Percentiles rank a stretch among this genome's conserved stretches.
phyloP scores from a whole-genome alignment of 768 basidiomycete species.

The Podaxis sp. region DNA sequence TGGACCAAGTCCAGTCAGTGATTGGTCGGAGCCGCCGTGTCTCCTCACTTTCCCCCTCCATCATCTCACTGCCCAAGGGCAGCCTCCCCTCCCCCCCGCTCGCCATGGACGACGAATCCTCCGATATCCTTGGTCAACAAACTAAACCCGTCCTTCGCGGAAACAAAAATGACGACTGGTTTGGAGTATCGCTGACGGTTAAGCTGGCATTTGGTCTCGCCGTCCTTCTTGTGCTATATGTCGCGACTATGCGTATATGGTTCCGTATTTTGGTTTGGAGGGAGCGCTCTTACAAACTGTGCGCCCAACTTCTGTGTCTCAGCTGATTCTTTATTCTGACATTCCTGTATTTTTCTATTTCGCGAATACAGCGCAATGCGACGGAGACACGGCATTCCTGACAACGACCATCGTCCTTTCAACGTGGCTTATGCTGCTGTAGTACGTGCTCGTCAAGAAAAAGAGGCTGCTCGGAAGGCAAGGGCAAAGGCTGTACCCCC shows the following conservation, averaged over 20 bases:
- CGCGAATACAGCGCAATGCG: conserved; percentile 52
- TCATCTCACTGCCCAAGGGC: conserved; percentile 28
- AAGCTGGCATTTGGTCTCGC: conserved; percentile 31
- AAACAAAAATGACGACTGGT: conserved; percentile 21
- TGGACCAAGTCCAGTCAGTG: conserved; percentile 25
- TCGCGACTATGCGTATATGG: conserved; percentile 35
- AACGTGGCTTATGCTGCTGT: conserved; percentile 84
- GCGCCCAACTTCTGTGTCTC: conserved; percentile 18
- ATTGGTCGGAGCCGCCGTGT: conserved; percentile 24
- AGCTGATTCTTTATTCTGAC: neutral
- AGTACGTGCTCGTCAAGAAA: conserved; percentile 49
- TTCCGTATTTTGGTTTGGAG: conserved; percentile 49
- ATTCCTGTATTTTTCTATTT: conserved; percentile 6
- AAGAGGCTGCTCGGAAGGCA: conserved; percentile 31
- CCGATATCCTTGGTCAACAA: conserved; percentile 68
- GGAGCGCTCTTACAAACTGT: conserved; percentile 66
- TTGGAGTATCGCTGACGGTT: conserved; percentile 36
- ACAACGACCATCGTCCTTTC: conserved; percentile 78
- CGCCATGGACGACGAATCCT: conserved; percentile 61
- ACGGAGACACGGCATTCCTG: conserved; percentile 78
- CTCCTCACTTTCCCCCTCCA: conserved; percentile 28
- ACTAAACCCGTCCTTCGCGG: conserved; percentile 33
- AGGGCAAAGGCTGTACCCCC: conserved; percentile 21
- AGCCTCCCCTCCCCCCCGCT: conserved; percentile 22
- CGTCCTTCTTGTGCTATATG: conserved; percentile 33